Evolutionary conservation across 148 eudicot genomes (phyloP).

Genomic region (Vaccinium myrtillus): DNA sequence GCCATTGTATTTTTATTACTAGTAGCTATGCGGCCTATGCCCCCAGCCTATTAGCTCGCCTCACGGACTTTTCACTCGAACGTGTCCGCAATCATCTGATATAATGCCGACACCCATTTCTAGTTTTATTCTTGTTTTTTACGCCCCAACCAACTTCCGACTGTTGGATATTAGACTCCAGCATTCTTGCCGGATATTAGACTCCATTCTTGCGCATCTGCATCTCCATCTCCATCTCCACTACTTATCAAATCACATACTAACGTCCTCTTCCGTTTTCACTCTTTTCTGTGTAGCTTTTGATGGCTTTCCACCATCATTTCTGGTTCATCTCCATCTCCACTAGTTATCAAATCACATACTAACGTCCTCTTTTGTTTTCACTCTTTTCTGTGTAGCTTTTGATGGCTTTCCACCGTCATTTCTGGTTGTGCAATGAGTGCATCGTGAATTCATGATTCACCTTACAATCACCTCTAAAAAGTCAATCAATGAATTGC

Average conservation of each 20-base stretch:
- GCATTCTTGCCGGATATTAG: background rate
- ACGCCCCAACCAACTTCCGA: background rate
- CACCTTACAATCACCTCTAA: background rate
- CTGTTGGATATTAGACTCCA: background rate
- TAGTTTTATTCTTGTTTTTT: background rate
- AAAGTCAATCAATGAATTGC: background rate
- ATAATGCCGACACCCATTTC: no score
- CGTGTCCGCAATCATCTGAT: background rate
- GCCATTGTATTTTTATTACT: no score
- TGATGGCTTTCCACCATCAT: background rate
- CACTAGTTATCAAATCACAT: background rate
- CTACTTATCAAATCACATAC: background rate
- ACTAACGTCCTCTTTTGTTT: background rate
- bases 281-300: background rate
- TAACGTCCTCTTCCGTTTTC: background rate
- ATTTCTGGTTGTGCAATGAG: background rate
- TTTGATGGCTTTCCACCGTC: background rate
- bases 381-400: background rate
- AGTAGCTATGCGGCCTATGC: background rate
- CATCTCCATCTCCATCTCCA: background rate
- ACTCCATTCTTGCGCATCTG: no score
- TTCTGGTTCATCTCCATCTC: background rate
- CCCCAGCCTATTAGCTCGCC: background rate
- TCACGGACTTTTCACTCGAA: background rate
- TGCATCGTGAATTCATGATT: background rate